These are phyloP conservation scores for Pseudozyma sp. DNA, from an alignment of 1,284 basidiomycete genomes.

Conservation along the genomic window DNA sequence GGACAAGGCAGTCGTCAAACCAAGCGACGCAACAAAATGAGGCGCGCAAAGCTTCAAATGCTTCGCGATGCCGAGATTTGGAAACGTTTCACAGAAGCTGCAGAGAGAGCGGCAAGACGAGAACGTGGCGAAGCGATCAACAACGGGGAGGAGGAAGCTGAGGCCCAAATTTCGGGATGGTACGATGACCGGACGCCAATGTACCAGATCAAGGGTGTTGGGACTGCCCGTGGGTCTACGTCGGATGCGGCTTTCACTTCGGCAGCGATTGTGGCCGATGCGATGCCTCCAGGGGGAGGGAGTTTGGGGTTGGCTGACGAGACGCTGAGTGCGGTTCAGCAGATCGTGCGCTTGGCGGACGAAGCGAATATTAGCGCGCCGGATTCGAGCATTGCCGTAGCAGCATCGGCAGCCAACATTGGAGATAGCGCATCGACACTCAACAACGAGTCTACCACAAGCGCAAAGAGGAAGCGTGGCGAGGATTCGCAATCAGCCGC, in stretches of 20 bases:
- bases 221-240: background rate
- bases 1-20: constrained; percentile 51
- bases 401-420: too few relatives aligned
- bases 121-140: background rate
- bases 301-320: constrained; percentile 8
- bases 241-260: background rate
- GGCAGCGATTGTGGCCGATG: background rate
- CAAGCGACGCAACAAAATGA: constrained; percentile 47
- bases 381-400: background rate
- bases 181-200: constrained; percentile 7
- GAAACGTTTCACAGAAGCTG: constrained; percentile 3
- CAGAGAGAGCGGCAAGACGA: background rate
- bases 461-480: constrained; percentile 18
- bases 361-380: background rate
- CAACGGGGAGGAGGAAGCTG: too few relatives aligned
- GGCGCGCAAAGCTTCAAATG: constrained; percentile 21
- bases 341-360: too few relatives aligned
- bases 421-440: too few relatives aligned
- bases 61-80: constrained; percentile 15
- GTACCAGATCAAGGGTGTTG: constrained; percentile 5
- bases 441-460: too few relatives aligned
- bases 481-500: background rate
- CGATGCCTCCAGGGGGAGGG: constrained; percentile 17
- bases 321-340: too few relatives aligned
- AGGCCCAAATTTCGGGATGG: background rate